Percentiles rank a stretch among this genome's conserved stretches.
Conservation (phyloP, 495 filamentous ascomycete genomes). For the Xeromyces bisporus region DNA sequence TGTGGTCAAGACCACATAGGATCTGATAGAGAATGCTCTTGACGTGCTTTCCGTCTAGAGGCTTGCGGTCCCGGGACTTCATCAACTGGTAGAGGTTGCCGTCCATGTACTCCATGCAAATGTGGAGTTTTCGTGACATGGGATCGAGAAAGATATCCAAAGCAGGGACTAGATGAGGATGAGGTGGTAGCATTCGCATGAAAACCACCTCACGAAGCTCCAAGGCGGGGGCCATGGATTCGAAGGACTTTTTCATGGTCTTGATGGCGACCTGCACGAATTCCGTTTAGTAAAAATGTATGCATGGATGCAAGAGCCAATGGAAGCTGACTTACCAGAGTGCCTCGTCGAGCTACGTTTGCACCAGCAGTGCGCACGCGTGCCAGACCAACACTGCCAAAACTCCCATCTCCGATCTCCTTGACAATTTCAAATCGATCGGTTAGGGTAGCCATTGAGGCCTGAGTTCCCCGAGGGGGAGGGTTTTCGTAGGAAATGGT, state of each 20-base stretch:
- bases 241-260: slow-evolving; percentile 99
- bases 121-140: slow-evolving; percentile 86
- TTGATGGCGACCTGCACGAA: slow-evolving; percentile 87
- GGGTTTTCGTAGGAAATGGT: slow-evolving; percentile 48
- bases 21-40: slow-evolving; percentile 98
- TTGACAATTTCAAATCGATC: slow-evolving; percentile 95
- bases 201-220: slow-evolving; percentile 96
- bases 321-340: slow-evolving; percentile 62
- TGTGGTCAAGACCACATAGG: slow-evolving; percentile 86
- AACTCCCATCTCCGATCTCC: slow-evolving; percentile 97
- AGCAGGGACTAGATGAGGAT: slow-evolving; percentile 86
- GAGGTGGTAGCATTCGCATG: slow-evolving; percentile 67
- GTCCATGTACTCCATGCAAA: slow-evolving; percentile 99
- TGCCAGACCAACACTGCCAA: slow-evolving; percentile 87
- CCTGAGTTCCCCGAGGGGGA: slow-evolving; percentile 37
- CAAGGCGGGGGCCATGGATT: slow-evolving; percentile 72
- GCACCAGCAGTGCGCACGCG: slow-evolving; percentile 79
- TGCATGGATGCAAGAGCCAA: slow-evolving; percentile 5
- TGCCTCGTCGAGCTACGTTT: slow-evolving; percentile 75
- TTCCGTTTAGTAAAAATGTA: too few relatives aligned
- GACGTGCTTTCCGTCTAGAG: slow-evolving; percentile 73
- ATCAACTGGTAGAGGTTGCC: slow-evolving; percentile 98
- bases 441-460: slow-evolving; percentile 41
- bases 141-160: slow-evolving; percentile 98
- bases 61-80: slow-evolving; percentile 94